Evolutionary conservation across 2,329 filamentous ascomycete genomes (phyloP), one percentile per base, ranked within the genome.

Genomic region (Aspergillus udagawae): DNA sequence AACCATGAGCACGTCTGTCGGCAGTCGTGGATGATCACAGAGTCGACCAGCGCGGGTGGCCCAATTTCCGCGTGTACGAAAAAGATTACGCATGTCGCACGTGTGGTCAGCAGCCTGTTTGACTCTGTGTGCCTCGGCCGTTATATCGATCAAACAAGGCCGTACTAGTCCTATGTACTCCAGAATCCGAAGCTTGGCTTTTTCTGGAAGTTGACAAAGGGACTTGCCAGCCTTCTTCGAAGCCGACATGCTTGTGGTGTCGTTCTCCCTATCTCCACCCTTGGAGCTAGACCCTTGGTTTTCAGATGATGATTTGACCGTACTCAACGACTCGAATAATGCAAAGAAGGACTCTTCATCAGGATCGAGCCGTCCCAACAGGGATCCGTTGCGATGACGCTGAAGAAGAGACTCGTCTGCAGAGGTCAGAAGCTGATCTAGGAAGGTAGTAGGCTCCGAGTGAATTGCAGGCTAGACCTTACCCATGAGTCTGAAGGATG

Each of bases 101-200:
- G 41, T 23, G 3, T 21, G 45, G 32, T 42, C 17, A 32, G 49
- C 48, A 10, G 44, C 44, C 44, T 47, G 48, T 45, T 57, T 60
- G 20, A 25, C 45, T 20, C 58, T 57, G n/a, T 9, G 27, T 10
- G 50, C 56, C 51, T 66, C 60, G n/a, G 35, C 38, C 4, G 41
- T 47, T 12, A 67, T 25, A 21, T 66, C 51, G 50, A 67, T 63
- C 25, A 62, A 48, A 32, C 66, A 67, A 9, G 58, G 54, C 14
- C 67, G 60, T 42, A 66, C 35, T 8, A 70, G 57, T 3, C 61
- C 63, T 32, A 59, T 57, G 50, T 67, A 65, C 28, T 56, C 25
- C 17, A 69, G 58, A 29, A 70, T 67, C 17, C 44, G 62, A 20
- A 57, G 57, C 51, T 61, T 59, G 44, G 60, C 45, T 8, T 60